Evolutionary conservation across 2,329 filamentous ascomycete genomes (phyloP), one percentile per base, ranked within the genome.

Genomic region (Fusarium pininemorale): DNA sequence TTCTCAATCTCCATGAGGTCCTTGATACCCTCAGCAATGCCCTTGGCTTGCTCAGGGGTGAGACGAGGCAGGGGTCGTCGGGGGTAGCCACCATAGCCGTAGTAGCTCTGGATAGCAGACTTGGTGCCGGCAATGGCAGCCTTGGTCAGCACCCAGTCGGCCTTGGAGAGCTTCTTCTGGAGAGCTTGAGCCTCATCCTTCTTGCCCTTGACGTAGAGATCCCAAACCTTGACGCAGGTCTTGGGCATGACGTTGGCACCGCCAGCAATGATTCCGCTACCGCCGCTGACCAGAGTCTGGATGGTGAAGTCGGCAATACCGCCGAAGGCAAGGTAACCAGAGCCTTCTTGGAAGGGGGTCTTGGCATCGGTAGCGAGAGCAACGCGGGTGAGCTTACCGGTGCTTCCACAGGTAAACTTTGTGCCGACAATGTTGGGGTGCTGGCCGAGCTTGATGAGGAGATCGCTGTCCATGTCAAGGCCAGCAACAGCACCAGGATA

Each of bases 331-430:
- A 96, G 93, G 86, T 95, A 97, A 16, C 90, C 90, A 26, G 87
- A 89, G 39, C 89, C 90, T 70, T 88, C 84, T 13, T 83, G 80
- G 68, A 81, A 84, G 16, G 92, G 90, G 0, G 92, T 94, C 82
- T 91, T 90, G 65, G 94, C 93, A 77, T 93, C 85, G 54, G 92
- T 90, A 51, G 90, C 93, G 20, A 88, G 83, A 12, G 94, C 94
- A 9, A 97, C 93, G 38, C 94, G 91, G 18, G 94, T 96, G 74
- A 97, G 88, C 85, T 97, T 97, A 73, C 94, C 94, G 2, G 94
- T 96, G 86, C 94, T 96, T 74, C 93, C 94, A 81, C 94, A 97
- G 45, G 94, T 97, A 87, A 97, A 97, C 83, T 97, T 97, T 63
- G 94, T 95, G 72, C 94, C 94, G 72, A 95, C 85, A 79, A 97